Base-by-base conservation (phyloP, 352 stramenopile genomes). In the Phytophthora hybrid region DNA sequence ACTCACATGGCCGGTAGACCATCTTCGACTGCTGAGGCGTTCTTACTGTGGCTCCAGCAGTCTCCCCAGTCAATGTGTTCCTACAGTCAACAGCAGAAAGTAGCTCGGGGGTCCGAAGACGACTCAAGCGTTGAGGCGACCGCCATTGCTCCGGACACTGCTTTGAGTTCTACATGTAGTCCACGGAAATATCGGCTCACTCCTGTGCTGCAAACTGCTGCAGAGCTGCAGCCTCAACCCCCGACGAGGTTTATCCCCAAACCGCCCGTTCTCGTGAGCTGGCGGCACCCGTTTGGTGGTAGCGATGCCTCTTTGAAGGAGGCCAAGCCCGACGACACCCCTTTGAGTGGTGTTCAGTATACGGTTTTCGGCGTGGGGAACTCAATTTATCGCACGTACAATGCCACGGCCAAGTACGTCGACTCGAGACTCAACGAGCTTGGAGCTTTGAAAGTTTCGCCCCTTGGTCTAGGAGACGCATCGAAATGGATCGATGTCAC, bases 1-100 rank as follows among this genome's bases (percentile, higher is more conserved):
- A 99, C 97, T 0, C 98, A 99, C 71, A 95, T 97, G 41, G 96
- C 98, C 57, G 97, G 97, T 13, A 96, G 98, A 66, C 87, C 97
- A n/a, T 96, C 97, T 5, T 96, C 98, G 66, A 99, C 98, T 76
- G 93, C 96, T 5, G 82, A 87, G 46, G 67, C 73, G 7, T 98
- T 99, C 69, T 83, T 94, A 18, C 73, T 91, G 29, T 97, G 91
- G 76, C 77, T 98, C 34, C 90, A 49, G 4, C 41, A 51, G 19
- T 13, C 39, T 11, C 14, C 41, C 23, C 14, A 59, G 8, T n/a
- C 32, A 5, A 29, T 49, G n/a, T 49, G 14, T 49, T 49, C 41
- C 41, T 44, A 44, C 13, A 14, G 34, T 44, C 34, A 44, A 11
- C 6, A 3, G 16, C 41, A 49, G 6, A 8, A 16, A 21, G 16